Evolutionary conservation across 345 rosid genomes (phyloP), one percentile per base, ranked within the genome.

Genomic region (Heritiera littoralis): DNA sequence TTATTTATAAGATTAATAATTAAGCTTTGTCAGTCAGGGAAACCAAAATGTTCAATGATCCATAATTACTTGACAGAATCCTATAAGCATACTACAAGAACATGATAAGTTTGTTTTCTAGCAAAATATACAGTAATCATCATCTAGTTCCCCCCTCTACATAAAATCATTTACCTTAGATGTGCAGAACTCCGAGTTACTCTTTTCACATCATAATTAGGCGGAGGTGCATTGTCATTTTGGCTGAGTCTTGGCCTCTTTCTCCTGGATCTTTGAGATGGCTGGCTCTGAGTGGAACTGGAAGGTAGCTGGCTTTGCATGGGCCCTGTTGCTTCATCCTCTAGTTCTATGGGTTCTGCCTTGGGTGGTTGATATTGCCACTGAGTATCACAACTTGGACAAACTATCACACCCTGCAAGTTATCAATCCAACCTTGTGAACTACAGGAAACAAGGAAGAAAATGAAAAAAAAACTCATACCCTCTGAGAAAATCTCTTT

Each of bases 321-420:
- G 41, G 77, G 66, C 58, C 4, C 81, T n/a, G 64, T 72, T 1
- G 3, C 83, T 35, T 72, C 86, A 75, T 76, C 71, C 74, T 83
- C 89, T 69, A 78, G 88, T 71, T 86, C 95, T 20, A 78, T 59
- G 43, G 85, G 84, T 87, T 92, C 95, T 17, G 48, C 71, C 82
- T 87, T 81, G 17, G 92, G 81, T n/a, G 74, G 14, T 49, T 63
- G 65, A 73, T 74, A 84, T 43, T 65, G 85, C 96, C 99, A 92
- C 60, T 78, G 83, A 78, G 75, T 84, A 38, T 89, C 88, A 76
- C 98, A 95, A 54, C 89, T 81, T 46, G 96, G 89, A 78, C 99
- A 95, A 54, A 80, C 84, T 78, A 74, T 79, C 64, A 75, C 81
- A 58, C 85, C 88, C 98, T 95, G 86, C 72, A 85, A 85, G 11